Evolutionary conservation across 2,329 filamentous ascomycete genomes (phyloP), one percentile per base, ranked within the genome.

Genomic region (Trichoderma semiorbis): DNA sequence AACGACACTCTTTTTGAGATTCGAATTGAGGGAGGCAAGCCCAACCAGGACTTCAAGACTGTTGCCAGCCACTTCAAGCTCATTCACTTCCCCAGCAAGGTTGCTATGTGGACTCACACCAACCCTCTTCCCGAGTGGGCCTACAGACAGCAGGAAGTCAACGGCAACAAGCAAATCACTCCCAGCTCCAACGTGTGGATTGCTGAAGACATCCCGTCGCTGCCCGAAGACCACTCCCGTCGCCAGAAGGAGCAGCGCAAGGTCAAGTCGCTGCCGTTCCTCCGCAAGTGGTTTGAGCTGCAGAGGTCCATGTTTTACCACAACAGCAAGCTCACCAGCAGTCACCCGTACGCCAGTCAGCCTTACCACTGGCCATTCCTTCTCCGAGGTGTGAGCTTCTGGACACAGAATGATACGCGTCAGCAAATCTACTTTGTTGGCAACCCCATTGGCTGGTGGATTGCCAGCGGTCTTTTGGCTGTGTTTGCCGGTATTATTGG

Each of bases 301-400:
- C 96, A 99, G 84, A 90, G 95, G 64, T 94, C 95, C 77, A 99
- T 99, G 95, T 99, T 99, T 88, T 95, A 93, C 88, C 96, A 99
- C 87, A 99, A 99, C 88, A 98, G 95, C 82, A 95, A 97, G 78
- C 86, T 99, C 79, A 99, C 96, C 58, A 97, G 94, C 84, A 97
- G 93, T 80, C 96, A 99, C 81, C 96, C 96, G 1, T 99, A 99
- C 81, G 90, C 96, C 55, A 97, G 94, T 77, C 92, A 95, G 80
- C 96, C 96, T 7, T 96, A 97, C 84, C 93, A 97, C 79, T 99
- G 96, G 96, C 96, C 96, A 1, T 98, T 99, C 89, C 87, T 99
- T 79, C 89, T 99, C 71, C 92, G 96, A 34, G 96, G 96, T 83
- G 95, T 99, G 77, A 98, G 94, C 83, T 99, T 99, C 91, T 99